These are phyloP conservation scores for Xylaria sp. DNA, from an alignment of 2,329 filamentous ascomycete genomes.

Conservation along the genomic window DNA sequence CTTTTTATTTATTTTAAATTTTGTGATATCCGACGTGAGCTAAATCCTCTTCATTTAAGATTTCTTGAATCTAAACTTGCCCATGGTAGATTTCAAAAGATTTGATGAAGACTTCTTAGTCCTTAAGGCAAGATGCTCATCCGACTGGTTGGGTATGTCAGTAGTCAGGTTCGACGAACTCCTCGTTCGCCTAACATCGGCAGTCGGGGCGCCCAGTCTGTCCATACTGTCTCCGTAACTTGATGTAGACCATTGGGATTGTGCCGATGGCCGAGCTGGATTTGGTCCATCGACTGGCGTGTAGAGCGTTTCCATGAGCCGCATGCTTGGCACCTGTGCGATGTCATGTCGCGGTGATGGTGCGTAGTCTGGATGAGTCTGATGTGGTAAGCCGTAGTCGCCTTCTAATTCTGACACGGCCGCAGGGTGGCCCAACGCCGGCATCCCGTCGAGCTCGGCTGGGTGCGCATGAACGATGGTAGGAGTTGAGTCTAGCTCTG, in stretches of 20 bases:
- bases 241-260: conserved; percentile 4
- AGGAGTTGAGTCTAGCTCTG: conserved; percentile 24
- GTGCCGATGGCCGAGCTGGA: neutral
- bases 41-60: no score
- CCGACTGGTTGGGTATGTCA: neutral
- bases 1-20: no score
- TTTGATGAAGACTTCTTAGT: conserved; percentile 19
- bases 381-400: conserved; percentile 19
- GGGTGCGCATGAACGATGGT: neutral
- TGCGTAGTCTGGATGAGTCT: conserved; percentile 30
- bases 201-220: neutral
- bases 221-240: neutral
- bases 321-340: conserved; percentile 7
- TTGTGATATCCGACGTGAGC: no score
- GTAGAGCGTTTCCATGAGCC: conserved; percentile 13
- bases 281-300: conserved; percentile 1
- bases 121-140: neutral
- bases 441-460: conserved; percentile 24
- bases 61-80: conserved; percentile 21
- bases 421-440: neutral
- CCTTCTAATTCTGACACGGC: conserved; percentile 23
- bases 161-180: conserved; percentile 2
- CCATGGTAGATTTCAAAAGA: conserved; percentile 18
- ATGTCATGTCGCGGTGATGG: conserved; percentile 16
- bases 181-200: neutral